These are phyloP conservation scores for Chenopodium quinoa DNA, from an alignment of 148 eudicot genomes.

Conservation along the genomic window DNA sequence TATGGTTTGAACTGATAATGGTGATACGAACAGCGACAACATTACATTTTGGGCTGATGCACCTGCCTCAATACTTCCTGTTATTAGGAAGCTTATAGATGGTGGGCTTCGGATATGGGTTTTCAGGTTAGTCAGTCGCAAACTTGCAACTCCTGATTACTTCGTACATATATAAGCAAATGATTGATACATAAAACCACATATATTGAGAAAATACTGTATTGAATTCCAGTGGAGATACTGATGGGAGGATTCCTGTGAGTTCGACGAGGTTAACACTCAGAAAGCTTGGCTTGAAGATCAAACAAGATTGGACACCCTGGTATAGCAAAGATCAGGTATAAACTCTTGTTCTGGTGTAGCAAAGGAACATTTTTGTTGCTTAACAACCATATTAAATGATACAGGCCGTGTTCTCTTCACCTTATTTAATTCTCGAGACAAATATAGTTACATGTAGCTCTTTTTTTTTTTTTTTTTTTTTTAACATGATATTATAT, in stretches of 20 bases:
- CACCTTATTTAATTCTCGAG: too few relatives aligned
- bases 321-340: conserved; percentile 36
- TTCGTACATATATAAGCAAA: neutral
- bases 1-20: neutral
- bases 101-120: conserved; percentile 39
- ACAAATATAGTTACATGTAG: neutral
- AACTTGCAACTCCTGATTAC: neutral
- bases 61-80: conserved; percentile 32
- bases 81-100: conserved; percentile 27
- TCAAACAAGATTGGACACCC: conserved; percentile 33
- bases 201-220: neutral
- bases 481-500: neutral
- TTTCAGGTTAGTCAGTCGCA: conserved; percentile 23
- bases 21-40: conserved; percentile 18
- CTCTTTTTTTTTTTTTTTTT: neutral
- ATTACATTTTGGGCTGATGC: conserved; percentile 35
- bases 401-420: too few relatives aligned
- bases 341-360: neutral
- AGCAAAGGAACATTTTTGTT: neutral
- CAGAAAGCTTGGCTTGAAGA: conserved; percentile 34
- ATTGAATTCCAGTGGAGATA: conserved; percentile 32
- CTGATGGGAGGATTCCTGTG: conserved; percentile 43
- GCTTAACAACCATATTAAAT: too few relatives aligned
- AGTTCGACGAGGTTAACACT: conserved; percentile 34
- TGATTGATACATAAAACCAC: too few relatives aligned